Evolutionary conservation across 2,329 filamentous ascomycete species (phyloP).

Genomic region (Aspergillus ustus): DNA sequence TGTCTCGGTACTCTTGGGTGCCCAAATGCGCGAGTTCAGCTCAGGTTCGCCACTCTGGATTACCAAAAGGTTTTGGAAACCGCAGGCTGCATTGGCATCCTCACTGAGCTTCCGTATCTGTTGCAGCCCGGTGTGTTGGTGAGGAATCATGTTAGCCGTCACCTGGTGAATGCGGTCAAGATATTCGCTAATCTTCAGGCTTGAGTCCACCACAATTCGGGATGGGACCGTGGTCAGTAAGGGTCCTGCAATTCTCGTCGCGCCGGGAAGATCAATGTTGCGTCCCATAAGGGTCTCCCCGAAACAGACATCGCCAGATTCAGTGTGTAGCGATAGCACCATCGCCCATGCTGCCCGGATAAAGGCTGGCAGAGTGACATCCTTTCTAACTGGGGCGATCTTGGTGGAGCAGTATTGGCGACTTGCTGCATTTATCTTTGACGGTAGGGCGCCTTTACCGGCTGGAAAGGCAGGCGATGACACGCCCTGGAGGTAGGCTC

Average conservation of each 20-base stretch:
- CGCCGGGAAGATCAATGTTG: background rate
- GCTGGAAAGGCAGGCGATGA: constrained; percentile 1
- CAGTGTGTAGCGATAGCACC: background rate
- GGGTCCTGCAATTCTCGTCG: background rate
- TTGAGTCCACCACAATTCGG: background rate
- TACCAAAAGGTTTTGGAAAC: background rate
- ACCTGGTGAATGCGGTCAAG: background rate
- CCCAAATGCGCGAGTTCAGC: constrained; percentile 32
- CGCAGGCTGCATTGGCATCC: background rate
- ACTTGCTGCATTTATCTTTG: background rate
- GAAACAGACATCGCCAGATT: background rate
- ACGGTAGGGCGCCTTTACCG: background rate
- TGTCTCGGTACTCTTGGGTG: constrained; percentile 54
- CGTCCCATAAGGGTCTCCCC: background rate
- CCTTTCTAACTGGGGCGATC: background rate
- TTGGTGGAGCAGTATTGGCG: background rate
- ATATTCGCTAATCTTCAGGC: background rate
- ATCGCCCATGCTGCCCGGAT: constrained; percentile 4
- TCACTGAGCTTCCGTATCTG: background rate
- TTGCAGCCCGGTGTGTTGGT: background rate
- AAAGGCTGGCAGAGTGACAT: background rate
- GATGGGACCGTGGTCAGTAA: background rate
- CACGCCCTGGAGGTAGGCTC: background rate
- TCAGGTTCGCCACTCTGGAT: background rate
- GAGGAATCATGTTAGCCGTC: background rate